Base-by-base conservation (phyloP, 495 filamentous ascomycete species). In the Aspergillus hancockii region DNA sequence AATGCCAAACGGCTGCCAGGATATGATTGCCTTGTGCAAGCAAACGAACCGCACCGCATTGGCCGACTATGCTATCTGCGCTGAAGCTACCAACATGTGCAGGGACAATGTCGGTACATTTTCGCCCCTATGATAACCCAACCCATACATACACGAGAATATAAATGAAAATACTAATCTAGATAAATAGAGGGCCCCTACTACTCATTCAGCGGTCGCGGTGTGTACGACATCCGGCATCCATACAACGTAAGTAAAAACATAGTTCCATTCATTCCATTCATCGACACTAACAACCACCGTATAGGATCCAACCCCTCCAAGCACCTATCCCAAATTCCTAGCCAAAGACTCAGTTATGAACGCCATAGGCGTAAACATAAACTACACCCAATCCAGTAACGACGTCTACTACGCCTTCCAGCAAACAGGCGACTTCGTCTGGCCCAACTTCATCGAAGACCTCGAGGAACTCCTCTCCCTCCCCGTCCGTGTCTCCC, bases 301-400 rank as follows among this genome's bases (percentile, higher is more conserved):
- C 30, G 34, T 47, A 43, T n/a, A 67, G 58, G 84, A 90, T 59
- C 80, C 87, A 0, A 89, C 88, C 56, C 89, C 89, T 22, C 75
- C 82, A 4, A 73, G 68, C 49, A 82, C 77, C 43, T 90, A 83
- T 59, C 36, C 76, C 16, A 80, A 86, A 49, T 91, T 86, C 67
- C 71, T 92, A 45, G 83, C 83, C 60, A 81, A 83, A 46, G 75
- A 78, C 21, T 70, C 66, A 0, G 82, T 91, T 14, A 81, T 84
- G 59, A 69, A 80, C 5, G 84, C 84, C 4, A 78, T 92, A 57
- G 88, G 89, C 40, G 78, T 83, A 8, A 78, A 80, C 7, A 62
- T 88, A n/a, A 91, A 92, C 65, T 90, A 77, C 75, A 89, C 87
- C 2, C 59, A 75, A 45, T 78, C 75, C 8, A 83, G 71, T 54